Evolutionary conservation across 805 yeast genomes (phyloP).

Genomic region (Ogataea minuta): DNA sequence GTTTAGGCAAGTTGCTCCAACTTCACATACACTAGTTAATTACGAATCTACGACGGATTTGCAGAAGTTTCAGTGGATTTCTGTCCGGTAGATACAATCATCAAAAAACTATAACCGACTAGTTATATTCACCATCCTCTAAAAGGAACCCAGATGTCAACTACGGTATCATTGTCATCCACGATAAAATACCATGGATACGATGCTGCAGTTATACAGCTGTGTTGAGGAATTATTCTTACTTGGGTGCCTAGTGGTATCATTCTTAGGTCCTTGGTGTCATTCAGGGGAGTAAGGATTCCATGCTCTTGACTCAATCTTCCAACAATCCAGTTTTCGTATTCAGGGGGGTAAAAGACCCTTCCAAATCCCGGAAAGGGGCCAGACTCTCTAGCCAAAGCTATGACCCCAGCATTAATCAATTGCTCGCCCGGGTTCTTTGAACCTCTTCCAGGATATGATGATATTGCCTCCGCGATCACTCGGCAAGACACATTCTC

Average conservation of each 20-base stretch:
- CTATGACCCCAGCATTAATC: constrained; percentile 71
- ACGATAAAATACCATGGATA: constrained; percentile 56
- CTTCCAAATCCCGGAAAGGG: constrained; percentile 60
- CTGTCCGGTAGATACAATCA: no score
- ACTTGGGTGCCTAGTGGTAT: constrained; percentile 56
- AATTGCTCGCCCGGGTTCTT: constrained; percentile 57
- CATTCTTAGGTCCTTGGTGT: constrained; percentile 31
- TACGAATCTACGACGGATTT: no score
- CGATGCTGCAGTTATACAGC: constrained; percentile 67
- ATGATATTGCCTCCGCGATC: constrained; percentile 56
- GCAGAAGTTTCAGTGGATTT: no score
- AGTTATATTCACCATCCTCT: constrained; percentile 51
- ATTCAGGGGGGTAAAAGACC: constrained; percentile 35
- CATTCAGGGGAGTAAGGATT: constrained; percentile 50
- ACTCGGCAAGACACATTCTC: constrained; percentile 51
- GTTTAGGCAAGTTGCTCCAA: no score
- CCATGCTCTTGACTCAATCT: constrained; percentile 82
- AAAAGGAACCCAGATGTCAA: constrained; percentile 66
- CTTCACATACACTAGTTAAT: no score
- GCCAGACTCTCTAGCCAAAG: constrained; percentile 63
- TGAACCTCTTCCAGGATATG: constrained; percentile 55
- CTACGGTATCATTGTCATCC: constrained; percentile 47
- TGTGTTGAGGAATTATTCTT: constrained; percentile 63
- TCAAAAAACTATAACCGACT: no score
- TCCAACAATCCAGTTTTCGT: constrained; percentile 60